These are phyloP conservation scores for Paradendryphiella salina DNA, from an alignment of 2,329 filamentous ascomycete species.

Conservation along the genomic window DNA sequence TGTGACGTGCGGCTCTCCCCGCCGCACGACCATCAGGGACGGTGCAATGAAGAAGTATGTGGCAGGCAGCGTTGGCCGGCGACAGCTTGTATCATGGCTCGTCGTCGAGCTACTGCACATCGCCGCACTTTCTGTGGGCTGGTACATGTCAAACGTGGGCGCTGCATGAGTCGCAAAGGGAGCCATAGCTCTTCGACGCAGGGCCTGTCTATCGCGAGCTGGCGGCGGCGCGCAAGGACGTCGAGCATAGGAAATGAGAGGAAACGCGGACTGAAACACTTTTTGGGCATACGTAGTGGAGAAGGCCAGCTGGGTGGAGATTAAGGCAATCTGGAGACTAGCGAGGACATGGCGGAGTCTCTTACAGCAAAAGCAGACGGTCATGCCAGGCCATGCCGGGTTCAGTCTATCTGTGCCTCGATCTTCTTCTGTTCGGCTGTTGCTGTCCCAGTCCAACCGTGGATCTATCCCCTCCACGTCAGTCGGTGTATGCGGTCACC, in stretches of 20 bases:
- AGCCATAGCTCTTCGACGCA: constrained; percentile 7
- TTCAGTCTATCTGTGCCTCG: background rate
- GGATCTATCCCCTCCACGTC: background rate
- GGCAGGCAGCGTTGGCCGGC: background rate
- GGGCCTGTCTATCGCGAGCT: background rate
- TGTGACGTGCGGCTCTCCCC: too few relatives aligned
- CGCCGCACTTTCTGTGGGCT: background rate
- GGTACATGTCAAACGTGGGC: constrained; percentile 13
- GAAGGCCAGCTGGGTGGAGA: constrained; percentile 2
- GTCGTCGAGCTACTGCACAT: constrained; percentile 3
- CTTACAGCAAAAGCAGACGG: constrained; percentile 1
- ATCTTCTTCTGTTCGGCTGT: background rate
- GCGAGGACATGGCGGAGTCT: constrained; percentile 6
- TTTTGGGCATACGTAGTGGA: constrained; percentile 9
- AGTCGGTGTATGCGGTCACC: background rate
- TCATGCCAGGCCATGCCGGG: background rate
- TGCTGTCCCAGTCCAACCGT: background rate
- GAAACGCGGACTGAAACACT: constrained; percentile 15
- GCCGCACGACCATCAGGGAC: too few relatives aligned
- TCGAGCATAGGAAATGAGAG: constrained; percentile 10
- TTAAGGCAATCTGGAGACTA: constrained; percentile 5
- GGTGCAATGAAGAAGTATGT: background rate
- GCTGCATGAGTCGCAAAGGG: constrained; percentile 12
- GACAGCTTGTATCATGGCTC: background rate
- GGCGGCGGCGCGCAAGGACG: constrained; percentile 7